Percentiles rank a stretch among this genome's conserved stretches.
Evolutionary conservation across 2,329 filamentous ascomycete genomes (phyloP).

Genomic region (Periconia sp.): DNA sequence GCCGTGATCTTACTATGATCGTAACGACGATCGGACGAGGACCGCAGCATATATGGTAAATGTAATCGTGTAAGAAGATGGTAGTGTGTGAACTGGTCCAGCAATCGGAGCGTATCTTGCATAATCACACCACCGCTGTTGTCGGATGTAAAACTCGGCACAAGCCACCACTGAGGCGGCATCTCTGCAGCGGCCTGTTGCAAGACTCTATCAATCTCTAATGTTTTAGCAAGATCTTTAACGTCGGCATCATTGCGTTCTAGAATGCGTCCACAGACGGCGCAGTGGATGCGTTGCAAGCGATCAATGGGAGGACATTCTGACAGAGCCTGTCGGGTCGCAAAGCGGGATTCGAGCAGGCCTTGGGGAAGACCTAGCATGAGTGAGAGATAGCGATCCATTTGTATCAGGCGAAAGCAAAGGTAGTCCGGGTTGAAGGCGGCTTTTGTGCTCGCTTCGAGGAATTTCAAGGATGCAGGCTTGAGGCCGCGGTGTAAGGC

Average conservation of each 20-base stretch:
- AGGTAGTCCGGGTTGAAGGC: conserved; percentile 28
- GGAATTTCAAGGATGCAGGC: conserved; percentile 37
- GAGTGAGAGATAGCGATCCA: conserved; percentile 49
- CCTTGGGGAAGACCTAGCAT: conserved; percentile 50
- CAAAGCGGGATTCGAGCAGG: conserved; percentile 26
- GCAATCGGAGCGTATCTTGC: conserved; percentile 14
- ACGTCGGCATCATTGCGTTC: conserved; percentile 44
- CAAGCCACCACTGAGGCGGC: conserved; percentile 29
- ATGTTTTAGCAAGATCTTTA: conserved; percentile 29
- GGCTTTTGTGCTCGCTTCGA: conserved; percentile 14
- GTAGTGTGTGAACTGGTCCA: conserved; percentile 22
- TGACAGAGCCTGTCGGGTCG: conserved; percentile 8
- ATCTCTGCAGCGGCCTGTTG: conserved; percentile 19
- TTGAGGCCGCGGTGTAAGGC: conserved; percentile 47
- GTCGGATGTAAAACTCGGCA: conserved; percentile 10
- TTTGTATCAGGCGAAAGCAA: conserved; percentile 48
- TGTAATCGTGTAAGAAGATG: conserved; percentile 17
- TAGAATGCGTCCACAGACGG: conserved; percentile 46
- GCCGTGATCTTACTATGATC: conserved; percentile 31
- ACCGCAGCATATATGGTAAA: conserved; percentile 19
- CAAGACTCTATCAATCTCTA: conserved; percentile 25
- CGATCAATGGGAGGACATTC: conserved; percentile 30
- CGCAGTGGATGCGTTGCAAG: conserved; percentile 41
- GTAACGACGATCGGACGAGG: conserved; percentile 8
- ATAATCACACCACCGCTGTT: conserved; percentile 3